Base-by-base conservation (phyloP, 352 stramenopile species). In the Pythium dissimile region DNA sequence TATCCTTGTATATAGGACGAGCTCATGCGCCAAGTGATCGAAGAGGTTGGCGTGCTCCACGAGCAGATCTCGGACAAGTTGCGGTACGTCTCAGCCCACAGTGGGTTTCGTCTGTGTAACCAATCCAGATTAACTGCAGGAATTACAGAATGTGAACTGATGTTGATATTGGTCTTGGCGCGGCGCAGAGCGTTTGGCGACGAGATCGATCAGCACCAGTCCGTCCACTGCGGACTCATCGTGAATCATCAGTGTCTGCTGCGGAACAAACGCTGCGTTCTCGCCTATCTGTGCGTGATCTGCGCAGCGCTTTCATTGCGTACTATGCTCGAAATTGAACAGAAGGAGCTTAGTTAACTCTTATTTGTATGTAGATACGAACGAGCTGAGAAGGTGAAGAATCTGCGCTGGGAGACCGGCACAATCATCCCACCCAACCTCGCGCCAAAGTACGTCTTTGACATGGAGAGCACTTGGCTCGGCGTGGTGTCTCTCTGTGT, bases 381-480 rank as follows among this genome's bases (percentile, higher is more conserved):
- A 69, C 80, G 88, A n/a, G 62, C 84, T 31, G 71, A 91, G 67
- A 96, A 95, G 54, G 89, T 96, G 63, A 92, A 94, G 64, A 81
- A 88, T 44, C 64, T 97, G 50, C 80, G 89, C 16, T 97, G 89
- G 89, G 86, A 97, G 59, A 93, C 84, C 1, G 89, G 89, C 46
- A 91, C 86, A 27, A 86, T 96, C 52, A 86, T 97, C 38, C 88
- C 89, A 1, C 66, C 79, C 11, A 45, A 73, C 47, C 70, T 96
- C 20, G 84, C 78, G 3, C 68, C 74, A 44, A 91, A 88, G 85
- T 93, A 58, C n/a, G 66, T 64, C 18, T 23, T 23, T 26, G 15
- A 16, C 47, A 46, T 27, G 20, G 34, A 12, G 5, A 16, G 12
- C 5, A 41, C 34, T n/a, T 12, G 34, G 7, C 13, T n/a, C n/a